Evolutionary conservation across 2,329 filamentous ascomycete species (phyloP).

Genomic region (Didymella glomerata): DNA sequence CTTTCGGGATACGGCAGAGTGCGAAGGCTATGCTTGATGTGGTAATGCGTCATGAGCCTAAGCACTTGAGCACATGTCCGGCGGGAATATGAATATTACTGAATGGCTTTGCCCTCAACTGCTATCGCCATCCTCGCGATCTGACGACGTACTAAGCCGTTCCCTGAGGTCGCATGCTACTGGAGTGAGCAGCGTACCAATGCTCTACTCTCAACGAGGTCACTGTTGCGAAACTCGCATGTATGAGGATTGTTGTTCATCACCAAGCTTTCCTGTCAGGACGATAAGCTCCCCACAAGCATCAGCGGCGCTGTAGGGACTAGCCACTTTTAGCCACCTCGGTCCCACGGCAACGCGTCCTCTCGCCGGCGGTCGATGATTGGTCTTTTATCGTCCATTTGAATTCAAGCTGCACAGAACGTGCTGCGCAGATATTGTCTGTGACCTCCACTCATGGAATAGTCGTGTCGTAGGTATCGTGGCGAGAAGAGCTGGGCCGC

Average conservation of each 20-base stretch:
- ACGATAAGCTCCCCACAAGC: conserved; percentile 17
- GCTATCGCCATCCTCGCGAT: neutral
- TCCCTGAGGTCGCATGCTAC: neutral
- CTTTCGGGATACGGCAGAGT: neutral
- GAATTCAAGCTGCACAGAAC: neutral
- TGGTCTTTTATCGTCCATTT: neutral
- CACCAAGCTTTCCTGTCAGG: conserved; percentile 13
- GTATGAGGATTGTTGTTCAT: neutral
- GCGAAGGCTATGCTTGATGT: conserved; percentile 4
- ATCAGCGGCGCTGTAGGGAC: conserved; percentile 13
- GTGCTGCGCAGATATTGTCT: neutral
- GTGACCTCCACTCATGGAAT: neutral
- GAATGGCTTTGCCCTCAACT: neutral
- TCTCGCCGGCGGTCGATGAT: neutral
- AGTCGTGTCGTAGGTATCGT: neutral
- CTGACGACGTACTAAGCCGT: neutral
- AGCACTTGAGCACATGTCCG: conserved; percentile 10
- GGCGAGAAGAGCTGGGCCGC: neutral
- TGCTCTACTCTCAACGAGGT: neutral
- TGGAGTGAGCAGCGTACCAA: neutral
- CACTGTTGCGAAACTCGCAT: neutral
- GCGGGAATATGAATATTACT: conserved; percentile 15
- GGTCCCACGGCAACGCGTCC: conserved; percentile 7
- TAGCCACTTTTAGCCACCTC: conserved; percentile 4
- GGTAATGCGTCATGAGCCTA: conserved; percentile 13